Evolutionary conservation across 2,329 filamentous ascomycete species (phyloP).

Genomic region (Calycina herbarum): DNA sequence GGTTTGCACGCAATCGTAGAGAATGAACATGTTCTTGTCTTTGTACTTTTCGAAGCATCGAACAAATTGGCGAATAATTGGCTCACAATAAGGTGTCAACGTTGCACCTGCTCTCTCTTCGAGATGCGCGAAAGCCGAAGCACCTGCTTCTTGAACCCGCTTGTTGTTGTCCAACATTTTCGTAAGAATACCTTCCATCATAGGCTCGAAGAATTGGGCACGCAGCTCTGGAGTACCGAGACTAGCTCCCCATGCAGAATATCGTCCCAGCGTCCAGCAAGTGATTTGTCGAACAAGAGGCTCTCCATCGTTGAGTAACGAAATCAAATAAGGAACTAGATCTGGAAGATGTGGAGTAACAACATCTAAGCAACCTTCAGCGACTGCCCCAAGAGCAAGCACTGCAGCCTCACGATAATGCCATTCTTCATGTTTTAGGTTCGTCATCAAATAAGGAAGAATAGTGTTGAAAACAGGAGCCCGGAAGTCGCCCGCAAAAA

Average conservation of each 20-base stretch:
- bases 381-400: conserved; percentile 88
- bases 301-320: conserved; percentile 78
- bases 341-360: conserved; percentile 89
- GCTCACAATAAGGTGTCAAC: conserved; percentile 80
- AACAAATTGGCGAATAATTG: conserved; percentile 91
- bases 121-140: conserved; percentile 92
- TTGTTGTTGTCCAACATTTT: conserved; percentile 98
- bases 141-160: conserved; percentile 93
- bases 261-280: conserved; percentile 94
- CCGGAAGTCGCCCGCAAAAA: conserved; percentile 89
- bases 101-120: conserved; percentile 87
- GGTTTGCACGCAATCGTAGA: conserved; percentile 98
- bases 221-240: conserved; percentile 67
- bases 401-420: conserved; percentile 91
- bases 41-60: conserved; percentile 94
- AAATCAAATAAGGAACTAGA: conserved; percentile 85
- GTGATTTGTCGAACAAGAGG: conserved; percentile 95
- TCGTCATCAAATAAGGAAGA: conserved; percentile 86
- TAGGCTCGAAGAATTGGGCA: conserved; percentile 81
- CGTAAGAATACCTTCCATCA: conserved; percentile 93
- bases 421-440: conserved; percentile 87
- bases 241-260: conserved; percentile 87
- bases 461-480: conserved; percentile 87
- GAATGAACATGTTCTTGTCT: conserved; percentile 97
- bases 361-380: conserved; percentile 88